Conservation (phyloP, 371 early-diverging fungal species). For the Lichtheimia corymbifera region DNA sequence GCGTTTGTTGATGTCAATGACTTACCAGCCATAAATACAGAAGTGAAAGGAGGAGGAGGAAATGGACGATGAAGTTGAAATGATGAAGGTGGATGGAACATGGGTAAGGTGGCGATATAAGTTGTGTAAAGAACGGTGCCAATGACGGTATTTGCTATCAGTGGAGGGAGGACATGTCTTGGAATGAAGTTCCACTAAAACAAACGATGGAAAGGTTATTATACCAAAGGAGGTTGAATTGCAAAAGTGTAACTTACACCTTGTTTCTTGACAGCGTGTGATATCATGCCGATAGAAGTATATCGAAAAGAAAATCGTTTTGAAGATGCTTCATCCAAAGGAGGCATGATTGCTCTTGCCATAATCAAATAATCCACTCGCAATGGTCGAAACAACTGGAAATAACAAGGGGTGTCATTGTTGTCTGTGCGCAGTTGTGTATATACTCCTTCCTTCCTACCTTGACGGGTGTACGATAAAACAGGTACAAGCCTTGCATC, state of each 20-base stretch:
- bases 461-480: slow-evolving; percentile 79
- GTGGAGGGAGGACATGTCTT: slow-evolving; percentile 72
- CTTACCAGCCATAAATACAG: slow-evolving; percentile 59
- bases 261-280: slow-evolving; percentile 66
- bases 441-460: slow-evolving; percentile 26
- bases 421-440: not conserved
- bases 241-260: slow-evolving; percentile 36
- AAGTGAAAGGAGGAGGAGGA: slow-evolving; percentile 59
- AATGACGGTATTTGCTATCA: slow-evolving; percentile 72
- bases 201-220: not conserved
- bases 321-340: slow-evolving; percentile 39
- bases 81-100: slow-evolving; percentile 59
- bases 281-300: slow-evolving; percentile 75
- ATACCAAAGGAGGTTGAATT: not conserved
- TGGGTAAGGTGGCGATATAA: slow-evolving; percentile 57
- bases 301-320: slow-evolving; percentile 59
- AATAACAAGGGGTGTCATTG: not conserved
- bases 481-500: slow-evolving; percentile 70
- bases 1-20: too few relatives aligned
- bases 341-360: slow-evolving; percentile 68
- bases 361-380: slow-evolving; percentile 80
- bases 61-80: slow-evolving; percentile 59
- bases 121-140: slow-evolving; percentile 70
- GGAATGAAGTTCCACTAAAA: slow-evolving; percentile 65
- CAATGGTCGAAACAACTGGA: slow-evolving; percentile 74